Base-by-base conservation (phyloP, 495 filamentous ascomycete genomes). In the Penicillium paradoxum region DNA sequence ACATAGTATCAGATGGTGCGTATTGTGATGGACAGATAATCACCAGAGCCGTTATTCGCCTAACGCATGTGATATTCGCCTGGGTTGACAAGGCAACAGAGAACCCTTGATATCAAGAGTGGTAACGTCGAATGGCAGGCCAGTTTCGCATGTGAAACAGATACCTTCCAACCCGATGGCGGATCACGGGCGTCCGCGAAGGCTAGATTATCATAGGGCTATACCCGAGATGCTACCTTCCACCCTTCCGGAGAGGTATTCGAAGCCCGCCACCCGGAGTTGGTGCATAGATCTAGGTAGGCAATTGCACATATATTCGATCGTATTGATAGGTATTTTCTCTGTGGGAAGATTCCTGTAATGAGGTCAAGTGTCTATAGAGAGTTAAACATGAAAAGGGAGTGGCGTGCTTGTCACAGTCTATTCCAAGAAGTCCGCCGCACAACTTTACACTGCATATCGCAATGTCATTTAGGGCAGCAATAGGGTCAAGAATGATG, bases 401-500 rank as follows among this genome's bases (percentile, higher is more conserved):
- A 25, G 53, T 59, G 59, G 43, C 53, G 49, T 54, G 43, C 19
- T 63, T 32, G 47, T 48, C 51, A 51, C 51, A 43, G 27, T 25
- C 39, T 54, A 22, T 21, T 44, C 47, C 11, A 29, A 57, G 41
- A 42, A 54, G 15, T 43, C 49, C 30, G 38, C 6, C 22, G 30
- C 27, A 43, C 14, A 45, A 38, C 24, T 22, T 43, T 11, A 4
- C 11, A 9, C 32, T 15, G 21, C 40, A 39, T 54, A 47, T 51
- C 27, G 30, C 27, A 41, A 25, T 8, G n/a, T 33, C 5, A 14
- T 6, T n/a, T 2, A 32, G 9, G 9, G 22, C 30, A 33, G 6
- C 22, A 21, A 45, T 18, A n/a, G 3, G 17, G 17, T 21, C 15
- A 17, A 2, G 21, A 21, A 21, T 17, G 6, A 17, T 39, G 18